Evolutionary conservation across 768 basidiomycete species (phyloP).

Genomic region (Leucosporidium scottii): DNA sequence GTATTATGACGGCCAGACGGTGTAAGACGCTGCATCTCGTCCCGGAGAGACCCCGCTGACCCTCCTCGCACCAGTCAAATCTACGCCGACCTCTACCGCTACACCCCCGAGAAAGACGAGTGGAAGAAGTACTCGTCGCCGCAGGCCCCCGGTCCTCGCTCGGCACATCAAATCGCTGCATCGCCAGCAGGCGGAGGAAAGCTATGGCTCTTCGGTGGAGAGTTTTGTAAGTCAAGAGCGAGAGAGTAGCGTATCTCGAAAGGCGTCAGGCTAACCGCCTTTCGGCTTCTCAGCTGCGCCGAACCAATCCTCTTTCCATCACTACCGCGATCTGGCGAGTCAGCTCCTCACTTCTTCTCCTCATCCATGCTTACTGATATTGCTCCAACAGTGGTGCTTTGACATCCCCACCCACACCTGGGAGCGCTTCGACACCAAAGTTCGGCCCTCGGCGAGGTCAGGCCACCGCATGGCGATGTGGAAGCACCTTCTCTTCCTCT

Average conservation of each 20-base stretch:
- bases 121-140: constrained; percentile 80
- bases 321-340: constrained; percentile 65
- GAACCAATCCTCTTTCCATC: constrained; percentile 51
- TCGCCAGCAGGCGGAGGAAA: constrained; percentile 75
- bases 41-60: background rate
- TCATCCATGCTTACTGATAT: background rate
- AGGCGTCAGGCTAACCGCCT: background rate
- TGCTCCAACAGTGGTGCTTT: constrained; percentile 52
- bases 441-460: constrained; percentile 68
- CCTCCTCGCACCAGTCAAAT: constrained; percentile 53
- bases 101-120: constrained; percentile 82
- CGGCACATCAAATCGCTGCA: constrained; percentile 73
- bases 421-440: constrained; percentile 82
- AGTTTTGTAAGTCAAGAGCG: constrained; percentile 45
- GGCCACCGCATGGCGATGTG: constrained; percentile 87
- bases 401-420: constrained; percentile 69
- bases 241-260: no score
- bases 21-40: constrained; percentile 43
- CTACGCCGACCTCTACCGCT: constrained; percentile 80
- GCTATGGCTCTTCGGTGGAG: constrained; percentile 54
- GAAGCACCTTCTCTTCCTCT: constrained; percentile 79
- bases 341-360: background rate
- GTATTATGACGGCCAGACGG: constrained; percentile 79
- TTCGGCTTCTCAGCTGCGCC: constrained; percentile 22
- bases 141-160: constrained; percentile 78